Evolutionary conservation across 192 early-diverging fungal genomes (phyloP), one percentile per base, ranked within the genome.

Genomic region (Chytriomyces sp.): DNA sequence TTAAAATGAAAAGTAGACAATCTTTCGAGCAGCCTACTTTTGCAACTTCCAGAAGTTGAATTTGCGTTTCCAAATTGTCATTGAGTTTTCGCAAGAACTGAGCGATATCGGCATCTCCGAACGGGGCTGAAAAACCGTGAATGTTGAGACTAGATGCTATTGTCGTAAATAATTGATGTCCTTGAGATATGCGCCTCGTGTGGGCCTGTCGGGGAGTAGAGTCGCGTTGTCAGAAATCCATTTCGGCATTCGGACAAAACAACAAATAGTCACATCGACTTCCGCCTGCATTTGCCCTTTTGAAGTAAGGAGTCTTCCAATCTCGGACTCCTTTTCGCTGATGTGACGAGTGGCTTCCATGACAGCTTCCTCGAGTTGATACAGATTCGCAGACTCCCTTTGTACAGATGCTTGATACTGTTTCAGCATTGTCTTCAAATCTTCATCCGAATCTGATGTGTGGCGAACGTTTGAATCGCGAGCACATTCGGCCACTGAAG

Each of bases 221-320:
- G 35, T 35, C 35, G 35, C 35, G 35, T 35, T 35, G 35, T 35
- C 35, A 35, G 35, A 57, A n/a, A 57, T 1, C 5, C 20, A 20
- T n/a, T 57, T 57, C 53, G 20, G 53, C 16, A 13, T 57, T 23
- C 8, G 53, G 50, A 1, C n/a, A n/a, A 18, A 73, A 7, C 4
- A 62, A 63, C 6, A 11, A 20, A 20, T n/a, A 62, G 57, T 45
- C 53, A 89, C 87, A 24, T 87, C 80, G 26, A 81, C 20, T 66
- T 85, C 83, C 6, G 91, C 90, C 79, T 90, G 82, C 2, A 91
- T 68, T 53, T 89, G 81, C 44, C 91, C 90, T 43, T 60, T 77
- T 26, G 64, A 16, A 8, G 64, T 65, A 13, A 50, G 44, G 0
- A 65, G 18, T 18, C n/a, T 53, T 9, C 43, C 43, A 13, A 75